Conservation (phyloP, 306 rosid genomes). For the Castanospermum australe region DNA sequence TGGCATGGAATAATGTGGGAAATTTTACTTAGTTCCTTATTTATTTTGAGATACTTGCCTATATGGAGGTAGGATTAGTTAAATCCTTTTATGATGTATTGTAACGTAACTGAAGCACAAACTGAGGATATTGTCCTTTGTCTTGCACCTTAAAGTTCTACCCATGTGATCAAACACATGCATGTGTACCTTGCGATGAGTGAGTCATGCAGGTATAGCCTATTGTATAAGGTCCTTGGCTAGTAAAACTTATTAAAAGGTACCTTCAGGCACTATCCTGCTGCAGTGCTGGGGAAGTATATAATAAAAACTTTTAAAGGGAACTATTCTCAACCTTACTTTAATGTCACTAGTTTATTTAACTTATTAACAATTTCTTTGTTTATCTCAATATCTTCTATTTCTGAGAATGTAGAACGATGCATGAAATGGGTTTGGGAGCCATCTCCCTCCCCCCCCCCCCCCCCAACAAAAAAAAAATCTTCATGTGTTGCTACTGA, state of each 20-base stretch:
- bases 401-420: slow-evolving; percentile 1
- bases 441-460: not conserved
- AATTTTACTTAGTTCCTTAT: no score
- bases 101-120: no score
- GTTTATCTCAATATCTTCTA: not conserved
- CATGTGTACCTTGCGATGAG: not conserved
- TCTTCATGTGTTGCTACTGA: not conserved
- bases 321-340: not conserved
- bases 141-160: no score
- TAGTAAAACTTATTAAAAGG: not conserved
- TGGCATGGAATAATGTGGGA: no score
- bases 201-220: not conserved
- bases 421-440: not conserved
- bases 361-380: not conserved
- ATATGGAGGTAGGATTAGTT: no score
- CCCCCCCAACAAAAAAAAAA: not conserved
- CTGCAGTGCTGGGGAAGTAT: not conserved
- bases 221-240: slow-evolving; percentile 7
- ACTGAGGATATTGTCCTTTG: no score
- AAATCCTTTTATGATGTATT: no score
- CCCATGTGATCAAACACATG: not conserved
- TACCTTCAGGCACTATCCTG: not conserved
- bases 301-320: not conserved
- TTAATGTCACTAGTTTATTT: not conserved
- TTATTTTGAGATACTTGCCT: no score